Evolutionary conservation across 2,329 filamentous ascomycete species (phyloP).

Genomic region (Alternaria sp.): DNA sequence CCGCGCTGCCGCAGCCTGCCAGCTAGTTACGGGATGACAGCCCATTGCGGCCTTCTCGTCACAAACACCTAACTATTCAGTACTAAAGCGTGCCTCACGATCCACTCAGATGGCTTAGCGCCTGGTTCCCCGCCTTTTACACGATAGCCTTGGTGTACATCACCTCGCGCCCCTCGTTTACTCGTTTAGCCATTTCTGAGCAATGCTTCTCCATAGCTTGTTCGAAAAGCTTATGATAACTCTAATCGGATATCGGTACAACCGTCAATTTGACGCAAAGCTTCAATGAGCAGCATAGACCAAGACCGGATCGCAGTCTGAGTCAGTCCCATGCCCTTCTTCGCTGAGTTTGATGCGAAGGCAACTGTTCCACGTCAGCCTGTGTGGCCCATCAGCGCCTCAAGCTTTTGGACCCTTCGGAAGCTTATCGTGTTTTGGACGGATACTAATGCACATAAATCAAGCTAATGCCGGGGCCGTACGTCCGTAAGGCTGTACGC

Average conservation of each 20-base stretch:
- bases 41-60: neutral
- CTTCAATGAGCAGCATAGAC: neutral
- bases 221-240: neutral
- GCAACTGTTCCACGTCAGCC: neutral
- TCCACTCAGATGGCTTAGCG: neutral
- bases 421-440: neutral
- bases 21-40: neutral
- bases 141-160: neutral
- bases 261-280: neutral
- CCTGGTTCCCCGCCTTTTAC: neutral
- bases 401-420: neutral
- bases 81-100: neutral
- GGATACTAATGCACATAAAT: neutral
- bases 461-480: neutral
- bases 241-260: neutral
- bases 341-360: neutral
- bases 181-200: neutral
- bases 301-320: fast-evolving
- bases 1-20: neutral
- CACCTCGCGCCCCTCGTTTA: neutral
- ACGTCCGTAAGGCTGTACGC: neutral
- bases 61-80: neutral
- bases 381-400: neutral
- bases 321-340: neutral
- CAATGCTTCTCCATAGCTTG: neutral